Percentiles rank a stretch among this genome's conserved stretches.
Evolutionary conservation across 129 eudicot species (phyloP).

Genomic region (Logfia minima): DNA sequence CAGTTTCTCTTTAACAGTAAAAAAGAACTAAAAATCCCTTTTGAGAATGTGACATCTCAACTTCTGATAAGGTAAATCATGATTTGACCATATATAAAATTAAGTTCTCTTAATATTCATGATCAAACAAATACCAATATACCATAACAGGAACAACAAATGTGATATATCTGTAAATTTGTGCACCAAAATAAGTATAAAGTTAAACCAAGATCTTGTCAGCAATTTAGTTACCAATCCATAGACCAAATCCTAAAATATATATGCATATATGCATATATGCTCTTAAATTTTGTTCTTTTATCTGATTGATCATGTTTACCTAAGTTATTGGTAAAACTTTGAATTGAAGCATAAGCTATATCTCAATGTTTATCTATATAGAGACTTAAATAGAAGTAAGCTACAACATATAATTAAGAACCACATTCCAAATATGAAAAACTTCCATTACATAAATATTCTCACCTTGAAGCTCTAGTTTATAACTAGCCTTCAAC

Average conservation of each 20-base stretch:
- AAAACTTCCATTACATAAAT: conserved; percentile 22
- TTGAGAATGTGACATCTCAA: conserved; percentile 37
- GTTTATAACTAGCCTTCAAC: conserved; percentile 33
- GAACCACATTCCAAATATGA: conserved; percentile 22
- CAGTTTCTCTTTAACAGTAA: not conserved
- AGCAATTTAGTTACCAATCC: conserved; percentile 3
- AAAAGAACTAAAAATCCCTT: not conserved
- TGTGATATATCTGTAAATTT: not conserved
- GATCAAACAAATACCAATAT: not conserved
- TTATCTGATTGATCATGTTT: conserved; percentile 29
- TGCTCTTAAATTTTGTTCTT: conserved; percentile 14
- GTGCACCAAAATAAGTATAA: conserved; percentile 8
- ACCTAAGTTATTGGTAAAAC: conserved; percentile 37
- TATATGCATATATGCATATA: conserved; percentile 20
- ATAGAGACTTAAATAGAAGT: not conserved
- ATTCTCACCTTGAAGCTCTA: conserved; percentile 33
- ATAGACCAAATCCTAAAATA: conserved; percentile 7
- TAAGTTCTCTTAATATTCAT: not conserved
- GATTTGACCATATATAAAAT: not conserved
- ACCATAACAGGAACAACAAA: not conserved
- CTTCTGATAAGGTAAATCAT: conserved; percentile 41
- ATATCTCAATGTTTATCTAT: not conserved
- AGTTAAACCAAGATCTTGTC: conserved; percentile 18
- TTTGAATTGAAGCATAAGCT: conserved; percentile 36
- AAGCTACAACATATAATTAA: not conserved